phyloP scores from a whole-genome alignment of 2,329 filamentous ascomycete genomes.

The Pseudogymnoascus pannorum region DNA sequence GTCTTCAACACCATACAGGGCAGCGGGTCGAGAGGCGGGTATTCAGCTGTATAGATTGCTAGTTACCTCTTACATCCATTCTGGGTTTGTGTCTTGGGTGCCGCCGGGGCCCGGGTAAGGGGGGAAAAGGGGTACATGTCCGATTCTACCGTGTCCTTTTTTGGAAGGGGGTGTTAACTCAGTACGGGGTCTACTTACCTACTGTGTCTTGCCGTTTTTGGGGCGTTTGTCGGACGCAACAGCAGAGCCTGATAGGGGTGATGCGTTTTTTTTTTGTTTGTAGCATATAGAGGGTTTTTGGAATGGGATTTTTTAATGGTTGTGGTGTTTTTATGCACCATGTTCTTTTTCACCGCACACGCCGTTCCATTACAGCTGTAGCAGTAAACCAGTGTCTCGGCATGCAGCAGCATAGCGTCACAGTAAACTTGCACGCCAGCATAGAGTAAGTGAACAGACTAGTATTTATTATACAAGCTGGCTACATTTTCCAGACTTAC shows the following conservation, averaged over 20 bases:
- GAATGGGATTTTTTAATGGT: not conserved
- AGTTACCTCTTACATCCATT: too few species aligned
- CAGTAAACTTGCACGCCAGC: not conserved
- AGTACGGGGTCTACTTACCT: not conserved
- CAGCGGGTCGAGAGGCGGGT: constrained; percentile 76
- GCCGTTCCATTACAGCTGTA: too few species aligned
- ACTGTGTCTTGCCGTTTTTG: not conserved
- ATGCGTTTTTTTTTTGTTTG: not conserved
- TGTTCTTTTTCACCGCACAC: not conserved
- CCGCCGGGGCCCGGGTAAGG: too few species aligned
- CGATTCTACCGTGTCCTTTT: not conserved
- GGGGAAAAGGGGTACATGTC: not conserved
- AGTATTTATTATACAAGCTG: not conserved
- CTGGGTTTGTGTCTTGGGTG: too few species aligned
- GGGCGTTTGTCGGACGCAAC: not conserved
- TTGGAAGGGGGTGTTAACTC: not conserved
- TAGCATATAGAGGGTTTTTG: not conserved
- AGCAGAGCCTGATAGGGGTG: not conserved
- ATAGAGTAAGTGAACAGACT: not conserved
- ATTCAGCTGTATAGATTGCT: constrained; percentile 73
- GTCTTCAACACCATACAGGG: constrained; percentile 81
- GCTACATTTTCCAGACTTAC: not conserved
- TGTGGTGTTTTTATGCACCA: not conserved
- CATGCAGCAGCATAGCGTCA: too few species aligned
- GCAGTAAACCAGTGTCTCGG: too few species aligned